phyloP scores from a whole-genome alignment of 2,329 filamentous ascomycete species.

The Exophiala lecanii-corni region DNA sequence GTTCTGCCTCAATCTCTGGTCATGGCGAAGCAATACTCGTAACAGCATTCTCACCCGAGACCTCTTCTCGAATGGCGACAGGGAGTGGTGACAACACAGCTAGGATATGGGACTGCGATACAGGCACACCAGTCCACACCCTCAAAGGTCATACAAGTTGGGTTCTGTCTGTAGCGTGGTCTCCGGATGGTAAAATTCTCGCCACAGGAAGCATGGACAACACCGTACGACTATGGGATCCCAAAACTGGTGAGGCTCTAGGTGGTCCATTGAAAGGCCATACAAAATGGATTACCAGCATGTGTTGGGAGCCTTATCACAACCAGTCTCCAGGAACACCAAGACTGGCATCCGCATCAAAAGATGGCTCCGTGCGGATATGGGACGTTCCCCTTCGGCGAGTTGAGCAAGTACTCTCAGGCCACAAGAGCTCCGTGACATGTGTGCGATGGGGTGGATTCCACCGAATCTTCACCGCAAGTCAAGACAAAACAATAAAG shows the following conservation, averaged over 20 bases:
- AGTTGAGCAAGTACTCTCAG: conserved; percentile 76
- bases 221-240: conserved; percentile 79
- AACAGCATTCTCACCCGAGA: conserved; percentile 76
- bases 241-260: conserved; percentile 69
- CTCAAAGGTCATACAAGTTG: conserved; percentile 83
- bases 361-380: conserved; percentile 81
- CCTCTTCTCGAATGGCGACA: conserved; percentile 73
- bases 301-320: conserved; percentile 94
- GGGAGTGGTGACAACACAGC: conserved; percentile 90
- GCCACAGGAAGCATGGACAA: conserved; percentile 94
- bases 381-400: conserved; percentile 77
- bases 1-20: conserved; percentile 80
- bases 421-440: conserved; percentile 82
- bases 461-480: conserved; percentile 75
- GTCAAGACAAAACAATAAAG: conserved; percentile 87
- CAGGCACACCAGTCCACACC: conserved; percentile 80
- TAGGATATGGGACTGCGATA: conserved; percentile 91
- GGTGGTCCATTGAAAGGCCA: conserved; percentile 77
- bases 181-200: conserved; percentile 72
- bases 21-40: conserved; percentile 88
- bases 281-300: conserved; percentile 78
- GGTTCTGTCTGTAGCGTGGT: conserved; percentile 85
- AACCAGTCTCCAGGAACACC: conserved; percentile 68
- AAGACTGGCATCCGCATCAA: conserved; percentile 78
- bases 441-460: conserved; percentile 95